These are phyloP conservation scores for Boletus speciosus DNA, from an alignment of 768 basidiomycete genomes.

Conservation along the genomic window DNA sequence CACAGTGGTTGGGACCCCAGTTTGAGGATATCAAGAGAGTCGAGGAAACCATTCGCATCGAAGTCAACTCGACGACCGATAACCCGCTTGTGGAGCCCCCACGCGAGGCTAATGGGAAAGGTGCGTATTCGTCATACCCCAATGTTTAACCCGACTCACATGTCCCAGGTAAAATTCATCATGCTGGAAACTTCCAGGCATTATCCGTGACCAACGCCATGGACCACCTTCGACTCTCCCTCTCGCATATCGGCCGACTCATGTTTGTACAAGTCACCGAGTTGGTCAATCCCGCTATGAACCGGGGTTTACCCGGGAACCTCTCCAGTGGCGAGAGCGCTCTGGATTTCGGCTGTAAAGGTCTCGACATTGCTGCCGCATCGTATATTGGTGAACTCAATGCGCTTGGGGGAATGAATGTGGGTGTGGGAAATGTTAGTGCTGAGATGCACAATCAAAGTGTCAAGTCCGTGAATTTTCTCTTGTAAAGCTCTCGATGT, in stretches of 20 bases:
- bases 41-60: conserved; percentile 59
- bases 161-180: conserved; percentile 51
- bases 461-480: conserved; percentile 59
- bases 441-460: conserved; percentile 94
- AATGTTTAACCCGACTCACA: not conserved
- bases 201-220: conserved; percentile 82
- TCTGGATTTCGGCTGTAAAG: conserved; percentile 79
- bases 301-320: conserved; percentile 77
- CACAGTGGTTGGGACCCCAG: conserved; percentile 86
- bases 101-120: conserved; percentile 44
- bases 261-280: conserved; percentile 62
- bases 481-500: not conserved
- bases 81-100: conserved; percentile 85
- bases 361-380: conserved; percentile 79
- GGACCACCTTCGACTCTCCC: conserved; percentile 77
- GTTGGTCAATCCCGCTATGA: conserved; percentile 56
- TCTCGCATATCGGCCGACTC: conserved; percentile 70
- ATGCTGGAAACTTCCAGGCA: conserved; percentile 90
- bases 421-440: conserved; percentile 79
- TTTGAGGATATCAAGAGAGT: conserved; percentile 74
- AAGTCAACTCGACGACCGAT: conserved; percentile 88
- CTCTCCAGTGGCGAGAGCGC: conserved; percentile 78
- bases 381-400: conserved; percentile 83
- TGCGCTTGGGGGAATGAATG: conserved; percentile 67
- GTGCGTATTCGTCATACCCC: conserved; percentile 1